Percentiles rank a stretch among this genome's conserved stretches.
These are phyloP conservation scores for Penicillium sp. DNA, from an alignment of 2,329 filamentous ascomycete genomes.

Conservation along the genomic window DNA sequence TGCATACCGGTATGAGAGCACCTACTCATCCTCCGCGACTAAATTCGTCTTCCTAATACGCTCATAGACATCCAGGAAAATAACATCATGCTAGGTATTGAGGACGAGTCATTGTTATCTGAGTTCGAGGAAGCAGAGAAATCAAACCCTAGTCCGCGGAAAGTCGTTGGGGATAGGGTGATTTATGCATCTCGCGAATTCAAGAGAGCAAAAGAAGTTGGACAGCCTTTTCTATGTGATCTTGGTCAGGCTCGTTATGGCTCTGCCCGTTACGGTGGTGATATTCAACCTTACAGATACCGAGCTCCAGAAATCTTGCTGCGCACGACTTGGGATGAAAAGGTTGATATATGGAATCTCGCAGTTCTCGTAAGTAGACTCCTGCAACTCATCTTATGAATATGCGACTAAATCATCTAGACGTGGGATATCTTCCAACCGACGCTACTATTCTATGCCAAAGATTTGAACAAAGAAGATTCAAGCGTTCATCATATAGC, in stretches of 20 bases:
- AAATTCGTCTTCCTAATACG: neutral
- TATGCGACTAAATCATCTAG: constrained; percentile 10
- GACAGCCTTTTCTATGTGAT: constrained; percentile 29
- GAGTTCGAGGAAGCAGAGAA: constrained; percentile 27
- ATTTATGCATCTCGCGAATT: constrained; percentile 30
- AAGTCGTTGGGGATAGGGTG: constrained; percentile 20
- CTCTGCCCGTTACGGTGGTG: constrained; percentile 5
- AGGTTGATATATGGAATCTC: constrained; percentile 31
- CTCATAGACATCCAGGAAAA: constrained; percentile 28
- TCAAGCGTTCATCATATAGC: constrained; percentile 30
- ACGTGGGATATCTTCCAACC: constrained; percentile 27
- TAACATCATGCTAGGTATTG: constrained; percentile 30
- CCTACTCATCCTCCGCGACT: neutral
- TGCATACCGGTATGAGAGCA: constrained; percentile 26
- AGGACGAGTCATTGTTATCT: constrained; percentile 26
- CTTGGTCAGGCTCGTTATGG: constrained; percentile 28
- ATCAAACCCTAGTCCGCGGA: constrained; percentile 22
- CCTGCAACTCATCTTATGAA: neutral
- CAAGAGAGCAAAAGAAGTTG: constrained; percentile 20
- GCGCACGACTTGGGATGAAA: constrained; percentile 24
- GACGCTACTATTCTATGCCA: constrained; percentile 21
- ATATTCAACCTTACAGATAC: constrained; percentile 26
- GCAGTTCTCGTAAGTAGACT: constrained; percentile 18
- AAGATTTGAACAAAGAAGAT: constrained; percentile 10
- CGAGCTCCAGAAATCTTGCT: constrained; percentile 27